phyloP scores from a whole-genome alignment of 192 early-diverging fungal species.

The Lobosporangium transversale region DNA sequence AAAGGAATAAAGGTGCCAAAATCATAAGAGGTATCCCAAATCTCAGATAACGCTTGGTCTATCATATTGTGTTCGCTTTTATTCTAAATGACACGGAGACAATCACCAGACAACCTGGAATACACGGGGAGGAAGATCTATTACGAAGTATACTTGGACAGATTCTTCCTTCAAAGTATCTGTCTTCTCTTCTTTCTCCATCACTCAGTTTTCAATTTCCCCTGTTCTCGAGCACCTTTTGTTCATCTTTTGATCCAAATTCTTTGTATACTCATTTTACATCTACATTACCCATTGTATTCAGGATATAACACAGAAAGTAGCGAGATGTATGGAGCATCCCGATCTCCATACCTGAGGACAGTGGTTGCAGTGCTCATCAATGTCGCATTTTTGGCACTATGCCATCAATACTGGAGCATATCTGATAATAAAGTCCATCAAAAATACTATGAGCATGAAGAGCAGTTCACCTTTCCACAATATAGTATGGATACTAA shows the following conservation, averaged over 20 bases:
- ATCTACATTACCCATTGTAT: not conserved
- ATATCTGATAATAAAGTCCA: not conserved
- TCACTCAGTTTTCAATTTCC: no score
- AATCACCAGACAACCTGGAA: no score
- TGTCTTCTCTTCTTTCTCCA: no score
- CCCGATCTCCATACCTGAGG: slow-evolving; percentile 16
- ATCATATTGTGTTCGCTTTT: not conserved
- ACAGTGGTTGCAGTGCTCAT: slow-evolving; percentile 4
- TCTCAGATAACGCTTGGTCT: not conserved
- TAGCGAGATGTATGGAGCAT: not conserved
- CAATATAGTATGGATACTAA: no score
- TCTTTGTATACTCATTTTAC: not conserved
- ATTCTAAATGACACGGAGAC: not conserved
- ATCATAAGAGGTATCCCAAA: no score
- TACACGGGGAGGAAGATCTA: no score
- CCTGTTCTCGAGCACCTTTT: no score
- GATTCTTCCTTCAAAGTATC: no score
- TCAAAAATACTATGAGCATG: not conserved
- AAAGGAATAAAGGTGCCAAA: not conserved
- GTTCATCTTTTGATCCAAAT: not conserved
- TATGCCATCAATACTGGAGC: slow-evolving; percentile 11
- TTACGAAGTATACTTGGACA: no score
- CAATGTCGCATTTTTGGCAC: slow-evolving; percentile 10
- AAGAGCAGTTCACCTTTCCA: no score
- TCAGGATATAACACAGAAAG: not conserved